Base-by-base conservation (phyloP, 345 rosid genomes). In the Arabis hirsuta region DNA sequence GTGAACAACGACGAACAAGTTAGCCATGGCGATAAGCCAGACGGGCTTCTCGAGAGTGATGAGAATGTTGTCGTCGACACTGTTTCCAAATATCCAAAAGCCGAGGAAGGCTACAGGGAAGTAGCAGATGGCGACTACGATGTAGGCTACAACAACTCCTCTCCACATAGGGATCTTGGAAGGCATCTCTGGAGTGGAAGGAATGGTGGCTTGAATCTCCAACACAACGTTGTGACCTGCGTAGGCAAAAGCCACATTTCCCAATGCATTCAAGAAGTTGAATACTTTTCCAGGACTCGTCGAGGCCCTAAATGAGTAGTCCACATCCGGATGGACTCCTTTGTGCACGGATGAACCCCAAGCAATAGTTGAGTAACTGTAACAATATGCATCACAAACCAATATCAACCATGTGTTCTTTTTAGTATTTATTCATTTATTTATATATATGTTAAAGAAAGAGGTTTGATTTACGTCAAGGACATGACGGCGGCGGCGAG, bases 131-230 rank as follows among this genome's bases (percentile, higher is more conserved):
- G 95, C 96, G n/a, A 88, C 95, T 4, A 89, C n/a, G 2, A 83
- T 16, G 77, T 91, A 94, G 0, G 98, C 96, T 7, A 88, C 80
- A 36, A 94, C 10, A 3, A 87, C 97, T 46, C 98, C 97, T 79
- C 65, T 88, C 96, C 97, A 94, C 96, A 94, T 91, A 2, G 97
- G 86, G 9, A 59, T 65, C 78, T 91, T 89, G 7, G 98, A 91
- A 29, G 98, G 97, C 2, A 60, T 73, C 43, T 91, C 97, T 0
- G 96, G 96, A 8, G 96, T 84, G 0, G 98, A 94, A 71, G 96
- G 96, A 8, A 94, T 88, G 4, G 98, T 94, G 12, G 97, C 97
- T 43, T 94, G 97, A 71, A 94, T 91, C 82, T 94, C 98, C 72
- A 91, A 48, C 19, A 84, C 96, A 32, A 94, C 96, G 53, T 83